These are phyloP conservation scores for Coffea eugenioides DNA, from an alignment of 257 asterid species.

Conservation along the genomic window DNA sequence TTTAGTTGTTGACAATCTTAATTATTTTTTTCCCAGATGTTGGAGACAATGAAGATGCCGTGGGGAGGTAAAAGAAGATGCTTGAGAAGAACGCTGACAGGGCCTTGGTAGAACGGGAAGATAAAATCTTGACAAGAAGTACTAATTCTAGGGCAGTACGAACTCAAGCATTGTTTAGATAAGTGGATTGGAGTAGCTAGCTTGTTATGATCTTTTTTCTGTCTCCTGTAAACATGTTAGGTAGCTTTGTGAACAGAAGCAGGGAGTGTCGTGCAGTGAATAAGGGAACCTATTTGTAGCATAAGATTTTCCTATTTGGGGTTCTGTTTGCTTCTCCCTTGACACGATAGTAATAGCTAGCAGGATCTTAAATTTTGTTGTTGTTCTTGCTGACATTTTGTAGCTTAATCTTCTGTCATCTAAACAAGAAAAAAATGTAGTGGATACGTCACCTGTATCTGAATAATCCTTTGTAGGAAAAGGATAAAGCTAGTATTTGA, in stretches of 20 bases:
- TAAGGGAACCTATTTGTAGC: constrained; percentile 25
- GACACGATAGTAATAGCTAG: constrained; percentile 4
- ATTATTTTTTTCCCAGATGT: constrained; percentile 32
- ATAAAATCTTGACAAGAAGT: neutral
- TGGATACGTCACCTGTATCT: neutral
- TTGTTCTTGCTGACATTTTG: neutral
- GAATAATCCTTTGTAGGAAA: neutral
- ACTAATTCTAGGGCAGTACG: constrained; percentile 4
- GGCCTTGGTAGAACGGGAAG: constrained; percentile 65
- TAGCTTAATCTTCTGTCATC: neutral
- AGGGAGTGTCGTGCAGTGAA: constrained; percentile 13
- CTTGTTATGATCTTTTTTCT: constrained; percentile 5
- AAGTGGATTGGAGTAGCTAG: constrained; percentile 19
- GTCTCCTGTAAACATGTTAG: constrained; percentile 15
- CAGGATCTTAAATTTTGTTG: neutral
- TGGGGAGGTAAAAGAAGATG: constrained; percentile 52
- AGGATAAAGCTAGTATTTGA: neutral
- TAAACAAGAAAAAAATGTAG: neutral
- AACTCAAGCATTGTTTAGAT: constrained; percentile 12
- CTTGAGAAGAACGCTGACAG: constrained; percentile 81
- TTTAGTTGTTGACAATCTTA: neutral
- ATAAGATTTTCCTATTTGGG: constrained; percentile 12
- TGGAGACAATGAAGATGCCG: constrained; percentile 51
- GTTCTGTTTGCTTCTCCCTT: constrained; percentile 8
- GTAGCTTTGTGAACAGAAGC: constrained; percentile 21